Base-by-base conservation (phyloP, 2,329 filamentous ascomycete species). In the Apiospora phragmitis region DNA sequence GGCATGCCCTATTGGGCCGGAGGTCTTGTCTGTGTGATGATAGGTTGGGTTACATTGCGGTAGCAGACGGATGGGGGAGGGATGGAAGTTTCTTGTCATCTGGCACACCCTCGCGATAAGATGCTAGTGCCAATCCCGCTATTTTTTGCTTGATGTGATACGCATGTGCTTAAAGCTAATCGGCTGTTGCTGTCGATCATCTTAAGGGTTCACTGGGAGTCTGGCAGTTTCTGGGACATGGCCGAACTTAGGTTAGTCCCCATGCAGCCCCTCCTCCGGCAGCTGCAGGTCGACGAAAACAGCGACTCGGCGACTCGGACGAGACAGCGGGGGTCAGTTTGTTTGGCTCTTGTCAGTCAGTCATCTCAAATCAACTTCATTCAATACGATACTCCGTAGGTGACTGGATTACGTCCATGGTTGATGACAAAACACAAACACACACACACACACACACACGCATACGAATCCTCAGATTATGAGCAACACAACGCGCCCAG, bases 81-180 rank as follows among this genome's bases (percentile, higher is more conserved):
- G 21, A 62, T 38, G 55, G 8, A 21, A 59, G 51, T 32, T 16
- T 59, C 16, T 62, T 38, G 55, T 62, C 55, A 62, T 62, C 55
- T 62, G 55, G 38, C 38, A 62, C 29, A 38, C 55, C 55, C 55
- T 62, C 55, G 55, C 55, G 55, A 62, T 62, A 62, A 62, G 55
- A 62, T 62, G 55, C 55, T 62, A 62, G 55, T 62, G 55, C 55
- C 55, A 35, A 62, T 62, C 55, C 29, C 55, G 55, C 55, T 62
- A 62, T 62, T 62, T 62, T 62, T 62, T 14, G 21, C 21, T 38
- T n/a, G 55, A 62, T 62, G 55, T 21, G 55, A 38, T 62, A 59
- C n/a, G 55, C 55, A 62, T 62, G 55, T 62, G 55, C 55, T 62
- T 11, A 11, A 38, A 62, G 32, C 32, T 38, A 62, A 62, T 38